phyloP scores from a whole-genome alignment of 2,329 filamentous ascomycete genomes.

The Verticillium alfalfae region DNA sequence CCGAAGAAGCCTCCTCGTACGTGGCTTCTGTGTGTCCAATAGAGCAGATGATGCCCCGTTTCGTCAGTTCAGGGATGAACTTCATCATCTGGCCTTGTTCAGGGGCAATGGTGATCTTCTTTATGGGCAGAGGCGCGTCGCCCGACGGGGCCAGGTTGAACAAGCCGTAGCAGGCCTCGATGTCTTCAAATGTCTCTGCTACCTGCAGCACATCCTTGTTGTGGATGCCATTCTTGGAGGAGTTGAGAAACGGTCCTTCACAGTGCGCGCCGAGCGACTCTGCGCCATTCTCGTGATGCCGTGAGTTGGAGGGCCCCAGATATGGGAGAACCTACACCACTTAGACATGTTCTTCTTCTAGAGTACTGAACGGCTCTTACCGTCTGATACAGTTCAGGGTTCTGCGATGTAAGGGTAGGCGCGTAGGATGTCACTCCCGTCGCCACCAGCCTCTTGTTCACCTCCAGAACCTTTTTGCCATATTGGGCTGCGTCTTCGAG shows the following conservation, averaged over 20 bases:
- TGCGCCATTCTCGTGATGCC: conserved; percentile 62
- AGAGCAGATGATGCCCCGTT: conserved; percentile 66
- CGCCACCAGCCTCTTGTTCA: conserved; percentile 66
- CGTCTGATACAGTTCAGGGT: conserved; percentile 74
- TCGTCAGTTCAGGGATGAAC: conserved; percentile 61
- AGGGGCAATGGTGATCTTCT: conserved; percentile 81
- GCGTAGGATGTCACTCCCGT: conserved; percentile 87
- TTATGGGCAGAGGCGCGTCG: conserved; percentile 46
- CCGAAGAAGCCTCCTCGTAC: conserved; percentile 72
- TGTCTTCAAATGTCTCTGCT: conserved; percentile 57
- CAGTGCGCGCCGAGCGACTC: conserved; percentile 88
- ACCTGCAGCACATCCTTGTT: conserved; percentile 65
- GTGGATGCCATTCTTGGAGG: conserved; percentile 82
- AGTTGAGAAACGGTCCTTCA: conserved; percentile 83
- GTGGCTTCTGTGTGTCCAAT: conserved; percentile 85
- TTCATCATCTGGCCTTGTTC: conserved; percentile 67
- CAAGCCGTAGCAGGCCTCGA: conserved; percentile 67
- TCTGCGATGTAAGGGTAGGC: conserved; percentile 79
- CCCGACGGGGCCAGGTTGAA: conserved; percentile 48
- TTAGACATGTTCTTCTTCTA: background rate
- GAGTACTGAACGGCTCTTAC: conserved; percentile 27
- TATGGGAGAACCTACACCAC: conserved; percentile 60
- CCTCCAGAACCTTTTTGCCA: conserved; percentile 61
- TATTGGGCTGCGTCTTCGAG: conserved; percentile 66
- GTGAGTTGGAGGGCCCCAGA: conserved; percentile 65